Evolutionary conservation across 2,329 filamentous ascomycete species (phyloP), one percentile per base, ranked within the genome.

Genomic region (Rhytidhysteron rufulum): DNA sequence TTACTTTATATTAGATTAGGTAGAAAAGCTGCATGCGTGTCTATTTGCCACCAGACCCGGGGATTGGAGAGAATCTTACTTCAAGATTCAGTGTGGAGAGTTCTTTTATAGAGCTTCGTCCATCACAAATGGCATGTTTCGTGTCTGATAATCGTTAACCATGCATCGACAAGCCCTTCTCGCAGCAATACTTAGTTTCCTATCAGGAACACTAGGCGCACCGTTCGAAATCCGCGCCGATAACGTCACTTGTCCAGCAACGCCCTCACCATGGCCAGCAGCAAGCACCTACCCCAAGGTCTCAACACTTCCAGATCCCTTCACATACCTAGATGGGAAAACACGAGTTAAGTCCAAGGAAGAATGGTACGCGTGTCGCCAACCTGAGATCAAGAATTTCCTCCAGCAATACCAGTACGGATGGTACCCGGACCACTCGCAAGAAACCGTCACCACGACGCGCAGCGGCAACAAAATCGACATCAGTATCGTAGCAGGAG

Each of bases 331-430:
- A 30, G 66, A 69, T 42, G 70, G 64, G 19, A 60, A 66, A 41
- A 66, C 67, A 39, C 63, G 70, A 13, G 63, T 74, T 30, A 51
- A 65, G 45, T 69, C 69, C 17, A 63, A 58, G 30, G 70, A 73
- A 29, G 70, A 75, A 46, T 75, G 72, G 72, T 70, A 68, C 47
- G 52, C 60, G 32, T 76, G 72, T 51, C 69, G 71, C 3, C 70
- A 71, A 49, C 73, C 72, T 0, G 72, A 75, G 57, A 71, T 76
- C 38, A n/a, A 75, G 29, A 61, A 67, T 43, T 52, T 75, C 48
- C 58, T 76, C 16, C 71, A 75, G 46, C 68, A 75, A 44, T 75
- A 75, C 55, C 72, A 75, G 55, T 75, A 65, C 47, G 72, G 72
- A 7, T 74, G 71, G 54, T 75, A 75, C 50, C 72, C 72, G 0